Evolutionary conservation across 2,329 filamentous ascomycete species (phyloP).

Genomic region (Sporothrix euskadiensis): DNA sequence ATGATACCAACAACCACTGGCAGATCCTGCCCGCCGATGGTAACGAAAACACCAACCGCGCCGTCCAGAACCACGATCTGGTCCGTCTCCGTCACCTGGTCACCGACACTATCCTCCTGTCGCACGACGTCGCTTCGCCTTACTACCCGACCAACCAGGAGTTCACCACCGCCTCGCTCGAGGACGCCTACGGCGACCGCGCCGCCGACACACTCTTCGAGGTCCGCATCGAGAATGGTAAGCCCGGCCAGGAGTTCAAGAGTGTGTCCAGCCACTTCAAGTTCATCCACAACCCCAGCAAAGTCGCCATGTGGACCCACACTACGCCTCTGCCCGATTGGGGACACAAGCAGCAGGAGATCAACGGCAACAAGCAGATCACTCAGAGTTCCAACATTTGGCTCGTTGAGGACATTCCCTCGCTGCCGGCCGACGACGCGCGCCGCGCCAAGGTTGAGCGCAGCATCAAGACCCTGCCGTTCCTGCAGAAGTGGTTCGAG

Average conservation of each 20-base stretch:
- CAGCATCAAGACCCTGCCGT: conserved; percentile 80
- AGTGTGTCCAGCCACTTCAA: conserved; percentile 93
- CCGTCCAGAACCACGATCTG: conserved; percentile 79
- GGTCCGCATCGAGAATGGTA: conserved; percentile 83
- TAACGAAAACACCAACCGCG: conserved; percentile 58
- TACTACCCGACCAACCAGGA: conserved; percentile 98
- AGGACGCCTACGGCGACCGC: conserved; percentile 71
- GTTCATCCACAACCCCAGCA: conserved; percentile 88
- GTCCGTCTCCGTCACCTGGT: conserved; percentile 83
- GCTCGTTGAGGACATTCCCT: conserved; percentile 90
- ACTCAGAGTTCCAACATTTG: conserved; percentile 88
- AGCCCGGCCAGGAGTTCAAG: conserved; percentile 79
- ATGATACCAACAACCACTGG: conserved; percentile 99
- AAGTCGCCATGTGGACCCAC: conserved; percentile 99
- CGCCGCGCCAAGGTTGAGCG: conserved; percentile 75
- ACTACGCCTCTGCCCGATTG: conserved; percentile 93
- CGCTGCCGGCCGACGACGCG: conserved; percentile 67
- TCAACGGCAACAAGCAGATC: conserved; percentile 98
- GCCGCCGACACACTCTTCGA: conserved; percentile 92
- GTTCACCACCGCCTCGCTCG: conserved; percentile 78
- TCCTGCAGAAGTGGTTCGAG: conserved; percentile 93
- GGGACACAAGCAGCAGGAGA: conserved; percentile 96
- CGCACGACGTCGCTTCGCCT: conserved; percentile 95
- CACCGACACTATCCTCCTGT: conserved; percentile 83
- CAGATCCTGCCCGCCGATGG: conserved; percentile 74